phyloP scores from a whole-genome alignment of 2,329 filamentous ascomycete genomes.

The Aspergillus proliferans region DNA sequence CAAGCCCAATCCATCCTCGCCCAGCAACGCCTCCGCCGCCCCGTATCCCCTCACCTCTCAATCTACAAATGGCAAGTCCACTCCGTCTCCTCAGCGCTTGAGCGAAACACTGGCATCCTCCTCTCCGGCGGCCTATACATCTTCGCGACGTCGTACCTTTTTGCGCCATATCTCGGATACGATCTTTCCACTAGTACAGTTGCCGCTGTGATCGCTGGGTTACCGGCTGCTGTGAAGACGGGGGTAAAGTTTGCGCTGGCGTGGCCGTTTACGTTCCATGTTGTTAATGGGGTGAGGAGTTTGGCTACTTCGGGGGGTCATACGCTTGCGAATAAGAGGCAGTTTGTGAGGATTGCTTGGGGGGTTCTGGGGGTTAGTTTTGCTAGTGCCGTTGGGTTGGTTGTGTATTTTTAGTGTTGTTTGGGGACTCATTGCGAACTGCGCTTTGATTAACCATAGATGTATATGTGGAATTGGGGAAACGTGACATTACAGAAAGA shows the following conservation, averaged over 20 bases:
- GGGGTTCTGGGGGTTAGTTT: conserved; percentile 8
- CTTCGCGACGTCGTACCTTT: conserved; percentile 70
- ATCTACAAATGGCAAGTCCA: conserved; percentile 80
- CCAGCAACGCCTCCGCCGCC: conserved; percentile 68
- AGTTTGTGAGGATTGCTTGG: conserved; percentile 11
- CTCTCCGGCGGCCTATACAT: conserved; percentile 67
- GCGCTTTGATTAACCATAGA: too few relatives aligned
- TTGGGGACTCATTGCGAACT: too few relatives aligned
- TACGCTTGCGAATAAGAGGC: conserved; percentile 4
- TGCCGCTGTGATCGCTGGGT: conserved; percentile 54
- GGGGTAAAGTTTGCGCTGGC: conserved; percentile 50
- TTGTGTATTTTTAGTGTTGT: too few relatives aligned
- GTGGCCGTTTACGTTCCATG: conserved; percentile 59
- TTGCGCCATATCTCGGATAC: conserved; percentile 63
- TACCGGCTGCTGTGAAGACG: conserved; percentile 51
- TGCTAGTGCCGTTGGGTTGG: conserved; percentile 1
- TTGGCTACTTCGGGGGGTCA: conserved; percentile 58
- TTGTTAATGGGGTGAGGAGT: conserved; percentile 59
- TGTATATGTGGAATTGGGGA: too few relatives aligned
- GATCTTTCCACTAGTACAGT: conserved; percentile 55
- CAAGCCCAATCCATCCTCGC: conserved; percentile 45
- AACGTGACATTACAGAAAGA: too few relatives aligned
- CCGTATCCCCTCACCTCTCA: conserved; percentile 70
- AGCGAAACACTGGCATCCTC: conserved; percentile 68
- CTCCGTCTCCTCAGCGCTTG: conserved; percentile 65